Percentiles rank a stretch among this genome's conserved stretches.
Conservation (phyloP, 2,329 filamentous ascomycete species). For the Apiospora koreana region DNA sequence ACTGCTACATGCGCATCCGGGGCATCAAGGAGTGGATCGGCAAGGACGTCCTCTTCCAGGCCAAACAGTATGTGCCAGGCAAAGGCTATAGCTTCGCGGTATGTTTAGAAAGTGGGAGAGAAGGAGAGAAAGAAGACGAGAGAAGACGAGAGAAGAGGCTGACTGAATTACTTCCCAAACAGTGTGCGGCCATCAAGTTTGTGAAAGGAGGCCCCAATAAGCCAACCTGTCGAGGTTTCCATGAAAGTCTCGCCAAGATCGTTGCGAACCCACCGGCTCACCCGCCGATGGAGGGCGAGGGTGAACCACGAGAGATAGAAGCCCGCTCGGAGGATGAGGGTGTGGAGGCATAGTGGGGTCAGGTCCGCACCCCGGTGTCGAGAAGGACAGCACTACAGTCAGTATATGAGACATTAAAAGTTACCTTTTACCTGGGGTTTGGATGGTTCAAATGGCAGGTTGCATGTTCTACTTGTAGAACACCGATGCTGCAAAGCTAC, state of each 20-base stretch:
- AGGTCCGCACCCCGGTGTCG: no score
- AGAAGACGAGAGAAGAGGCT: neutral
- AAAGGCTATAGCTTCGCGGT: neutral
- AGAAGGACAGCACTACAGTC: no score
- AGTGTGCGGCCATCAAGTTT: constrained; percentile 11
- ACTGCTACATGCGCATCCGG: constrained; percentile 7
- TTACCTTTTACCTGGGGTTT: no score
- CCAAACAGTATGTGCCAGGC: neutral
- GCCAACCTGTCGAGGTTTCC: constrained; percentile 6
- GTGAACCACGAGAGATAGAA: neutral
- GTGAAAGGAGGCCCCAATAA: neutral
- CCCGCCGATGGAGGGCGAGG: neutral
- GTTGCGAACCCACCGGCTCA: neutral
- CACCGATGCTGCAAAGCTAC: no score
- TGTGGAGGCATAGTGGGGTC: no score
- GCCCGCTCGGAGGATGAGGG: neutral
- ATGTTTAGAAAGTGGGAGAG: neutral
- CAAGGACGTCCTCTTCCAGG: neutral
- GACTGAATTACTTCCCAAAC: neutral
- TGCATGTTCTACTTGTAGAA: no score
- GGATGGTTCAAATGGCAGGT: no score
- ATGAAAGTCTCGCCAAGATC: neutral
- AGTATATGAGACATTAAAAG: no score
- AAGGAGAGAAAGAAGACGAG: no score
- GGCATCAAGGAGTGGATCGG: constrained; percentile 4